These are phyloP conservation scores for Phytophthora hybrid DNA, from an alignment of 352 stramenopile genomes.

Conservation along the genomic window DNA sequence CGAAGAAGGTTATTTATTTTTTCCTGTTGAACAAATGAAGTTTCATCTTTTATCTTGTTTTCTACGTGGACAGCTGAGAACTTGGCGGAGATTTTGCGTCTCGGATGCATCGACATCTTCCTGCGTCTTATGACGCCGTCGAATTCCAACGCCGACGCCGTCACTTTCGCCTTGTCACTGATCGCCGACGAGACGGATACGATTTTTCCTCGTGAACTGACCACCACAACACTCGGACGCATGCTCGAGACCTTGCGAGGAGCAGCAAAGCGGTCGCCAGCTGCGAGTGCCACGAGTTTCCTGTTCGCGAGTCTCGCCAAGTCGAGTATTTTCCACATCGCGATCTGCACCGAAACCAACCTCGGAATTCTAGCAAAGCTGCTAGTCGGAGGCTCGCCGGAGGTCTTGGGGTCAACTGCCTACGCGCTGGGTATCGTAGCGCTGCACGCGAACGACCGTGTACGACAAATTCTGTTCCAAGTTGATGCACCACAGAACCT, in stretches of 20 bases:
- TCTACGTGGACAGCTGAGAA: constrained; percentile 48
- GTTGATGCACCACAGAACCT: constrained; percentile 59
- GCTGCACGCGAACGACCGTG: constrained; percentile 40
- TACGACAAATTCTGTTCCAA: constrained; percentile 59
- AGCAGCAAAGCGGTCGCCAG: constrained; percentile 66
- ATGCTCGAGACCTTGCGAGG: constrained; percentile 77
- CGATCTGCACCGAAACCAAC: constrained; percentile 62
- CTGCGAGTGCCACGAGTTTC: constrained; percentile 61
- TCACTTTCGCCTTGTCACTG: constrained; percentile 61
- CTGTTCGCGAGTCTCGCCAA: constrained; percentile 67
- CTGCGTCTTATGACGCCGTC: constrained; percentile 54
- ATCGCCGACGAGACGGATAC: constrained; percentile 65
- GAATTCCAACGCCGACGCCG: constrained; percentile 56
- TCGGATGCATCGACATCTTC: constrained; percentile 66
- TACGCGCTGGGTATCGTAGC: constrained; percentile 66
- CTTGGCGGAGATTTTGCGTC: constrained; percentile 55
- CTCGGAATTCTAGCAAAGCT: constrained; percentile 75
- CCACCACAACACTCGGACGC: constrained; percentile 26
- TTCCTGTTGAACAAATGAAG: not conserved
- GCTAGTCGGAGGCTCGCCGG: constrained; percentile 58
- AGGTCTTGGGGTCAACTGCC: constrained; percentile 58
- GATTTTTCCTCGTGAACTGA: constrained; percentile 64
- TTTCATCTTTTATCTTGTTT: not conserved
- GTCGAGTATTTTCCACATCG: constrained; percentile 53
- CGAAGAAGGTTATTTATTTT: not conserved